Conservation (phyloP, 2,329 filamentous ascomycete genomes). For the Trichoderma koningii region DNA sequence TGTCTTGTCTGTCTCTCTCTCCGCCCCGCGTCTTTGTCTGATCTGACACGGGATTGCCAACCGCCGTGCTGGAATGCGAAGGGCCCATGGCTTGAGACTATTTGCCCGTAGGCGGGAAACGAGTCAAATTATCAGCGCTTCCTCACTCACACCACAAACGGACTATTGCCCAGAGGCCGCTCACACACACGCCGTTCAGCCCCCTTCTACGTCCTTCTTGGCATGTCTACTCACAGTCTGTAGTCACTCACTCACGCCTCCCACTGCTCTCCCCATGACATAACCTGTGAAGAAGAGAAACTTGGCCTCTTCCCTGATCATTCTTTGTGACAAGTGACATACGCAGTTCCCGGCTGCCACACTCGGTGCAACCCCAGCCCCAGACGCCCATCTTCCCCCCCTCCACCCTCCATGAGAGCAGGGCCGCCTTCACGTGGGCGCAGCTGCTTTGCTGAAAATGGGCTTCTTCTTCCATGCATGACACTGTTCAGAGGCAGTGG, state of each 20-base stretch:
- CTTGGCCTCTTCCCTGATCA: too few relatives aligned
- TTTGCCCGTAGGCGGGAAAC: slow-evolving; percentile 1
- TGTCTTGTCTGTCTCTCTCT: neutral
- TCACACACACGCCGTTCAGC: neutral
- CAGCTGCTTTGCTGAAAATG: slow-evolving; percentile 23
- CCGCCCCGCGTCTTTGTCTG: neutral
- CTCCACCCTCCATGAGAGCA: slow-evolving; percentile 4
- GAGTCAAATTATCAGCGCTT: neutral
- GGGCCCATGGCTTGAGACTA: neutral
- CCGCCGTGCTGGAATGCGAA: slow-evolving; percentile 14
- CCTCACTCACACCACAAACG: neutral
- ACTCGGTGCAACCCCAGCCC: slow-evolving; percentile 3
- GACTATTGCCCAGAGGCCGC: too few relatives aligned
- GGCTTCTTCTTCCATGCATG: slow-evolving; percentile 30
- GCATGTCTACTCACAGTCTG: too few relatives aligned
- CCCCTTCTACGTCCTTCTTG: neutral
- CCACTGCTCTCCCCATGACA: slow-evolving; percentile 11
- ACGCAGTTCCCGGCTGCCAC: slow-evolving; percentile 12
- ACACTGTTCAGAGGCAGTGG: slow-evolving; percentile 29
- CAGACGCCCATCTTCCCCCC: slow-evolving; percentile 8
- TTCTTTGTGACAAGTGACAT: slow-evolving; percentile 16
- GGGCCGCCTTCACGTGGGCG: slow-evolving; percentile 33
- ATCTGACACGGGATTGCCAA: slow-evolving; percentile 10
- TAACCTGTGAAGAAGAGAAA: neutral
- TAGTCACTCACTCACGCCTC: too few relatives aligned